Conservation (phyloP, 257 asterid genomes). For the Solanum corneliomulleri region DNA sequence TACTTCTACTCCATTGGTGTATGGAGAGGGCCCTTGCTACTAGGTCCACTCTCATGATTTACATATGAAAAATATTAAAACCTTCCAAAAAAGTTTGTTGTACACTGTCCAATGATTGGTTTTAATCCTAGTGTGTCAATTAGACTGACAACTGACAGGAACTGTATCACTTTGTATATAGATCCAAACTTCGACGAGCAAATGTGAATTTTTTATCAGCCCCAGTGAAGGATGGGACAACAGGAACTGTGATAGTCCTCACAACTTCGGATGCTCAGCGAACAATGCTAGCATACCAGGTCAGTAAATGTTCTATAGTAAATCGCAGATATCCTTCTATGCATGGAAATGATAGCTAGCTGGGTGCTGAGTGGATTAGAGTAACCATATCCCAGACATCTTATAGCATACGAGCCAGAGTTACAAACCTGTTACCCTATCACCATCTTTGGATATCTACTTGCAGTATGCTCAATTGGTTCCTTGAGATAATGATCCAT, state of each 20-base stretch:
- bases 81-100: neutral
- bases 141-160: neutral
- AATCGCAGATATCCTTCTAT: neutral
- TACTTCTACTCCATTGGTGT: neutral
- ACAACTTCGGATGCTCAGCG: slow-evolving; percentile 97
- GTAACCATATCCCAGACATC: neutral
- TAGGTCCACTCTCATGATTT: neutral
- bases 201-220: slow-evolving; percentile 80
- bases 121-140: neutral
- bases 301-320: slow-evolving; percentile 4
- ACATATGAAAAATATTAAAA: neutral
- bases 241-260: slow-evolving; percentile 93
- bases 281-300: slow-evolving; percentile 97
- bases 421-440: neutral
- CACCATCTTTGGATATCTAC: neutral
- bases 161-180: slow-evolving; percentile 5
- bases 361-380: neutral
- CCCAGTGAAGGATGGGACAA: slow-evolving; percentile 84
- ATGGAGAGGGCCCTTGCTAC: neutral
- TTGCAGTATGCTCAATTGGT: neutral
- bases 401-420: neutral
- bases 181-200: slow-evolving; percentile 90
- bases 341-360: neutral
- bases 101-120: neutral
- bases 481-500: neutral